Evolutionary conservation across 768 basidiomycete species (phyloP).

Genomic region (Pleurotus cornucopiae): DNA sequence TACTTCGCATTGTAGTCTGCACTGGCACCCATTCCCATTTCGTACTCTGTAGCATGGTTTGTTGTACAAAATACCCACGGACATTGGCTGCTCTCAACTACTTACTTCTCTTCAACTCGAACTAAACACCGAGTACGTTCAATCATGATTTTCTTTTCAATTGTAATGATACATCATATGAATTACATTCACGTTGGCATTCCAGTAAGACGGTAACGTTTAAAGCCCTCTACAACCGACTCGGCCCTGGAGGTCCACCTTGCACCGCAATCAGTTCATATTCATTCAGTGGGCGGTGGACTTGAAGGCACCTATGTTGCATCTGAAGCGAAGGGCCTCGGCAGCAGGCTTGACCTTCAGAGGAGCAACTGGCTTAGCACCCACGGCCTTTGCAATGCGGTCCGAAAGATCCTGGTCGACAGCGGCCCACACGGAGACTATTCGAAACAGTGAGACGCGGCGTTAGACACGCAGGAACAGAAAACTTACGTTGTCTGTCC

Average conservation of each 20-base stretch:
- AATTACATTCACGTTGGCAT: no score
- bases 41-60: no score
- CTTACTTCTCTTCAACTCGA: no score
- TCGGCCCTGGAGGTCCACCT: neutral
- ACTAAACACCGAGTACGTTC: no score
- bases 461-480: neutral
- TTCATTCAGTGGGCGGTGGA: neutral
- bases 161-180: no score
- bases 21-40: no score
- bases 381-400: slow-evolving; percentile 74
- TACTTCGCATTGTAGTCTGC: no score
- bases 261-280: neutral
- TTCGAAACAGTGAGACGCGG: neutral
- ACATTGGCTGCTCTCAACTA: no score
- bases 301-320: slow-evolving; percentile 26
- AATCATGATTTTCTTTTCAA: no score
- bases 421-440: slow-evolving; percentile 65
- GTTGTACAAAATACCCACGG: no score
- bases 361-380: slow-evolving; percentile 52
- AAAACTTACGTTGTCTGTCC: slow-evolving; percentile 58
- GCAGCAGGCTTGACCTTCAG: slow-evolving; percentile 56
- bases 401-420: slow-evolving; percentile 74
- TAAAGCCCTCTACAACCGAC: neutral
- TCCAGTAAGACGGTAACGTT: no score
- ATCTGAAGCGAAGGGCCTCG: slow-evolving; percentile 53